Evolutionary conservation across 306 rosid genomes (phyloP), one percentile per base, ranked within the genome.

Genomic region (Herpetospermum pedunculosum): DNA sequence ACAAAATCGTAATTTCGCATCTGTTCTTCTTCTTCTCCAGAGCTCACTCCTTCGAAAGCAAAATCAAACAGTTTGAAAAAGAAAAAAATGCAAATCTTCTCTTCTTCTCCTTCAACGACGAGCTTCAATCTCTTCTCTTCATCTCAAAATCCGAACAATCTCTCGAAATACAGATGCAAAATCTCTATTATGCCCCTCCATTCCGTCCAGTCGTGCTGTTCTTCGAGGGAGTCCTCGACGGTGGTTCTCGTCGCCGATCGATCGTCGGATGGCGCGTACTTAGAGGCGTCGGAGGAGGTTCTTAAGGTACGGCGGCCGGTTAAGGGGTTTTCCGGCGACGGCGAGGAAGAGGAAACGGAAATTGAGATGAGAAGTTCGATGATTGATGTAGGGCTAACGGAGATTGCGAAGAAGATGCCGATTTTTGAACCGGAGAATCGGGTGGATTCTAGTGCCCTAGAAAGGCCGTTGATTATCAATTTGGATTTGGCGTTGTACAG

Each of bases 261-360:
- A 4, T 44, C 85, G 18, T 67, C 74, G 57, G 75, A 80, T 5
- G n/a, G 55, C 0, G 32, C 71, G 0, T 38, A 47, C 0, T 50
- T 65, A 49, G 86, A 77, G 40, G 9, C 79, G 29, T 40, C 76
- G 10, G 88, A 81, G 5, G 80, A 75, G 10, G 55, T 25, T 6
- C 87, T 89, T 40, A 81, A 67, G 52, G 88, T 94, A 58, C 98
- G 98, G 70, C 87, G 98, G 65, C 98, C 98, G 78, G 88, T 79
- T 79, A 85, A 77, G 88, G 90, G 84, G 48, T 34, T 73, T 80
- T 53, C 79, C 37, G 86, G 34, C 2, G 83, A 82, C 13, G 78
- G 50, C 2, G 78, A 63, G 28, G 41, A 16, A 46, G 78, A 57
- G 15, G 76, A 77, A 38, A 49, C 8, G 6, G 76, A 80, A 13